phyloP scores from a whole-genome alignment of 2,329 filamentous ascomycete species.

The Fusarium veterinarium region DNA sequence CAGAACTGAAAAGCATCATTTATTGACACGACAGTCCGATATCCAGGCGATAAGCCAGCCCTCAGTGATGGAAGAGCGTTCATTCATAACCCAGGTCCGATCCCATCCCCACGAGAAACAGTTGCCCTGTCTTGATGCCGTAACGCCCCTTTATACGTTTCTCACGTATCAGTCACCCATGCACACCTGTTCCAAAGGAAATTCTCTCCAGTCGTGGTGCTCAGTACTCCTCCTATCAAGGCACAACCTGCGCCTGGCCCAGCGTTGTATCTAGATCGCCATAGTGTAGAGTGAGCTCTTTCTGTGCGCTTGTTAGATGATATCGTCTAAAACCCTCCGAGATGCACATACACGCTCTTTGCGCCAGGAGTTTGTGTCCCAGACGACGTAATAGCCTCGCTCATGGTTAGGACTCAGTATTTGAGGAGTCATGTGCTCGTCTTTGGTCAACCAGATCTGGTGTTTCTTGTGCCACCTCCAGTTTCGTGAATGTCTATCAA shows the following conservation, averaged over 20 bases:
- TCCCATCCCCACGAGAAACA: slow-evolving; percentile 48
- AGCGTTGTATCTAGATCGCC: slow-evolving; percentile 67
- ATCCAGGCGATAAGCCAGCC: slow-evolving; percentile 43
- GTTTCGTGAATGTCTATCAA: slow-evolving; percentile 69
- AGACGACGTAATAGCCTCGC: slow-evolving; percentile 74
- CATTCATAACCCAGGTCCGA: slow-evolving; percentile 47
- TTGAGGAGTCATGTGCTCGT: slow-evolving; percentile 73
- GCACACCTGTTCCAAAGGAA: slow-evolving; percentile 21
- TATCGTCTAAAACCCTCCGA: slow-evolving; percentile 22
- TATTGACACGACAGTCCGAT: slow-evolving; percentile 42
- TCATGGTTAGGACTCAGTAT: slow-evolving; percentile 68
- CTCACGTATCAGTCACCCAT: slow-evolving; percentile 35
- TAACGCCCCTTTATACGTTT: slow-evolving; percentile 48
- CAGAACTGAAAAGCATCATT: slow-evolving; percentile 44
- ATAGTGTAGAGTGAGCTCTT: slow-evolving; percentile 71
- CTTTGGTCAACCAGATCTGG: slow-evolving; percentile 75
- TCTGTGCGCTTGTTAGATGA: slow-evolving; percentile 51
- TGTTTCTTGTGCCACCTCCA: slow-evolving; percentile 78
- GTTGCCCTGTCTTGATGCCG: slow-evolving; percentile 46
- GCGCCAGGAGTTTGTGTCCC: slow-evolving; percentile 71
- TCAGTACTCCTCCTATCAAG: slow-evolving; percentile 29
- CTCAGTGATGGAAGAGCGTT: slow-evolving; percentile 46
- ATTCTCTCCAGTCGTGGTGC: slow-evolving; percentile 20
- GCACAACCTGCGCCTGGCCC: slow-evolving; percentile 47
- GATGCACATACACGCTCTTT: slow-evolving; percentile 68